These are phyloP conservation scores for Plasmodium yoelii DNA, from an alignment of 169 alveolate genomes.

Conservation along the genomic window DNA sequence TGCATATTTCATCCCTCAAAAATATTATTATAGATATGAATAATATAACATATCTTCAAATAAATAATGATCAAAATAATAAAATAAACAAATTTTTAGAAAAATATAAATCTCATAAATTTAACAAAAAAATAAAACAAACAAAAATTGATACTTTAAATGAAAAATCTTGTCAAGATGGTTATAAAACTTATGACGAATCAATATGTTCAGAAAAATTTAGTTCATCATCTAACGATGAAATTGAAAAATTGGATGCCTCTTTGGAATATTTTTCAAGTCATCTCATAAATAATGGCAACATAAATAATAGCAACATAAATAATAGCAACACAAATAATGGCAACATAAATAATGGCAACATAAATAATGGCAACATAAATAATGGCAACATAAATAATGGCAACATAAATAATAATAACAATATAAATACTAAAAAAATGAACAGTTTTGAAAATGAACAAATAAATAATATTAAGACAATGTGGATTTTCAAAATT, in stretches of 20 bases:
- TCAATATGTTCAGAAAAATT: constrained; percentile 43
- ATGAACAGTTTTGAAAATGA: background rate
- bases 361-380: background rate
- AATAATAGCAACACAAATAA: background rate
- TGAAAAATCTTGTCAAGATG: background rate
- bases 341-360: background rate
- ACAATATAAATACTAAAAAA: background rate
- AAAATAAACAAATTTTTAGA: constrained; percentile 1
- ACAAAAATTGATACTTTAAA: background rate
- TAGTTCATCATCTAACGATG: constrained; percentile 43
- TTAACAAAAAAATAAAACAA: background rate
- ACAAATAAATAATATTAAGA: background rate
- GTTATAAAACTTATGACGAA: constrained; percentile 1
- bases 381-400: background rate
- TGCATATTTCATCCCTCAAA: constrained; percentile 21
- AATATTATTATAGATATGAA: constrained; percentile 31
- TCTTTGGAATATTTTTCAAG: constrained; percentile 30
- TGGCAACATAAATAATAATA: background rate
- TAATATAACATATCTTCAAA: constrained; percentile 1
- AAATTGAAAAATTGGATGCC: background rate
- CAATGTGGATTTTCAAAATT: constrained; percentile 51
- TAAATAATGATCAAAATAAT: constrained; percentile 4
- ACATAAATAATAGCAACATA: too few species aligned
- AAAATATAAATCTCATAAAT: background rate
- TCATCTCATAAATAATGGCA: background rate